Percentiles rank a stretch among this genome's conserved stretches.
Conservation (phyloP, 116 monocot genomes). For the Iris pallida region DNA sequence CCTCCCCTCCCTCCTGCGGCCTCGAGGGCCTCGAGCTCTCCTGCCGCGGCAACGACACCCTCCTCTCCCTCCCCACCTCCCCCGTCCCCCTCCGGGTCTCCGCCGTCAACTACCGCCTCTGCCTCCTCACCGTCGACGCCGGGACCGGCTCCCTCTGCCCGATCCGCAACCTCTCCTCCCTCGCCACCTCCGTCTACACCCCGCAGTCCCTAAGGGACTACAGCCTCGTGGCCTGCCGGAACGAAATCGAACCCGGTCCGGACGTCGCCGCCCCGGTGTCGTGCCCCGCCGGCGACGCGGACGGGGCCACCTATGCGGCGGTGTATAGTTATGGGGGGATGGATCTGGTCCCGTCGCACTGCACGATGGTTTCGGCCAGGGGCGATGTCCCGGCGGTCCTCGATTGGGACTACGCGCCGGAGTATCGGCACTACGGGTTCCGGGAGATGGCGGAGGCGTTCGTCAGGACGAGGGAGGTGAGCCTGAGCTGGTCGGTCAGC, state of each 20-base stretch:
- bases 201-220: too few relatives aligned
- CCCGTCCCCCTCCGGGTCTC: neutral
- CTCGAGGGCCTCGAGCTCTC: neutral
- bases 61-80: too few relatives aligned
- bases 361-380: neutral
- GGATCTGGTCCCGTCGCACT: neutral
- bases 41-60: constrained; percentile 3
- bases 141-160: constrained; percentile 1
- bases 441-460: neutral
- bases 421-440: neutral
- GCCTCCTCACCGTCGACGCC: neutral
- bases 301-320: neutral
- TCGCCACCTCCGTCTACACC: neutral
- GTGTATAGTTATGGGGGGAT: neutral
- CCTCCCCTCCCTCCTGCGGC: constrained; percentile 10
- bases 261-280: neutral
- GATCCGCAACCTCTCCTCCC: constrained; percentile 4
- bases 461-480: neutral
- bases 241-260: neutral
- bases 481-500: neutral
- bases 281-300: neutral
- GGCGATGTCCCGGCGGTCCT: neutral
- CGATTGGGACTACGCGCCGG: too few relatives aligned
- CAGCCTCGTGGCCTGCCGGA: neutral
- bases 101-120: neutral